Evolutionary conservation across 768 basidiomycete genomes (phyloP), one percentile per base, ranked within the genome.

Genomic region (Boletus patriciae): DNA sequence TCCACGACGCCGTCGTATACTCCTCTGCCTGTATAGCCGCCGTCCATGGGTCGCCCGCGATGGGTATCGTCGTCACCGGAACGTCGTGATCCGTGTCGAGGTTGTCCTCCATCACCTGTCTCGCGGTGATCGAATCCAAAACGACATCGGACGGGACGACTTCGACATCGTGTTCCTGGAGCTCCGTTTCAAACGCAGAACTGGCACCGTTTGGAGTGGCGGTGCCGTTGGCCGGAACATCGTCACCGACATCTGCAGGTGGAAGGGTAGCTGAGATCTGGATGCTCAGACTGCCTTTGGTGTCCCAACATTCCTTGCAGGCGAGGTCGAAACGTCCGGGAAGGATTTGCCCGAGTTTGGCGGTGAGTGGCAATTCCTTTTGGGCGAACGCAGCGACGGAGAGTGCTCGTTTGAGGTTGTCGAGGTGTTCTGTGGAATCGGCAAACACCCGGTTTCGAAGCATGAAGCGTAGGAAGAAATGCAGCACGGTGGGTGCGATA

Each of bases 231-330:
- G 23, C n/a, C 7, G 46, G 34, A 27, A 15, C 33, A n/a, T 23
- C 40, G 5, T 27, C 40, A 6, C 44, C 42, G 37, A 15, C 41
- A n/a, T 36, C 15, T 11, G 33, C 13, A 19, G 54, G 25, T 3
- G 57, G 34, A 12, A 56, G 12, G 2, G 43, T 59, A 18, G 50
- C 52, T 4, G 59, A 60, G 18, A 71, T 62, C 7, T 60, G 60
- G 65, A 64, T 12, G 65, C 59, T 60, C 62, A 66, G 50, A 70
- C 74, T 36, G 61, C 75, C 54, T 56, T 75, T 78, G 18, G 54
- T 67, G 5, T 80, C 86, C 77, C 80, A 88, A 40, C 78, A 76
- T 8, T 69, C 72, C 27, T 68, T 73, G 65, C 82, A 86, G 0
- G 77, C 84, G 11, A 65, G 46, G 59, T 78, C 78, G 55, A 89